Percentiles rank a stretch among this genome's conserved stretches.
Evolutionary conservation across 208 protist species (phyloP).

Genomic region (Leishmania aethiopica): DNA sequence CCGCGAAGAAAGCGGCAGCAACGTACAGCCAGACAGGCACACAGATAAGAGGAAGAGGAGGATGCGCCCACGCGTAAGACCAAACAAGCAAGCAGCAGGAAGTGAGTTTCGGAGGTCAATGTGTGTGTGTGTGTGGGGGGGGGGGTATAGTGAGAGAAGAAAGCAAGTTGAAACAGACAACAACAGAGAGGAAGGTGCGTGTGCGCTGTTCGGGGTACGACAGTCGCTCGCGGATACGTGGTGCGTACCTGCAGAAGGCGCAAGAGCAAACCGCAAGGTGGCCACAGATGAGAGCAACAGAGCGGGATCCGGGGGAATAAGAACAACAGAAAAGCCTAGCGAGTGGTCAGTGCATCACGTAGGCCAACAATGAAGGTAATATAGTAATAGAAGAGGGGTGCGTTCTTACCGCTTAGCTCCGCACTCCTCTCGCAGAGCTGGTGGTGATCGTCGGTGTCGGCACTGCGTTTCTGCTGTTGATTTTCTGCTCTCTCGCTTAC

Average conservation of each 20-base stretch:
- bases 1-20: neutral
- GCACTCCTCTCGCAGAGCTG: neutral
- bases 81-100: neutral
- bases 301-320: neutral
- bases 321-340: neutral
- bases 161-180: neutral
- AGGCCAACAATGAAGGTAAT: neutral
- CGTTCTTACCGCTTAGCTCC: neutral
- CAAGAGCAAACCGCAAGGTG: neutral
- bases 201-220: neutral
- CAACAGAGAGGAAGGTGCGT: neutral
- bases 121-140: neutral
- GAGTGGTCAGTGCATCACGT: neutral
- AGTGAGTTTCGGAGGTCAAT: neutral
- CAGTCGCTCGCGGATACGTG: neutral
- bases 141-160: neutral
- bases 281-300: neutral
- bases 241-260: neutral
- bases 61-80: neutral
- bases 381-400: neutral
- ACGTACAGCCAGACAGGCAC: neutral
- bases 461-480: neutral
- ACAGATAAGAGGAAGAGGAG: neutral
- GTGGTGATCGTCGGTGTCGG: neutral
- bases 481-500: neutral